Evolutionary conservation across 768 basidiomycete species (phyloP).

Genomic region (Chlorophyllum brunneum): DNA sequence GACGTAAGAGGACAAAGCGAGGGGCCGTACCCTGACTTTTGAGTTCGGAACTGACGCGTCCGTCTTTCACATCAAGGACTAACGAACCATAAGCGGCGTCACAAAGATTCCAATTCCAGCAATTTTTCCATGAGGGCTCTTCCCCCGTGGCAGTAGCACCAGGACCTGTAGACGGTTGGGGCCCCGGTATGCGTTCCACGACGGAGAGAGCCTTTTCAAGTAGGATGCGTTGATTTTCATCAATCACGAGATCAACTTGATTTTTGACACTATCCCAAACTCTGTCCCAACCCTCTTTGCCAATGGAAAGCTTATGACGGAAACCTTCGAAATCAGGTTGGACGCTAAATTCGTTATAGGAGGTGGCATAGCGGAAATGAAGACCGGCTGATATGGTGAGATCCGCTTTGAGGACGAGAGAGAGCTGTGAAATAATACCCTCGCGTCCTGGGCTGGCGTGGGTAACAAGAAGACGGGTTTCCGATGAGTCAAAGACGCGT

Average conservation of each 20-base stretch:
- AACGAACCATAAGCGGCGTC: constrained; percentile 93
- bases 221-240: constrained; percentile 82
- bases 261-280: constrained; percentile 94
- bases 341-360: constrained; percentile 96
- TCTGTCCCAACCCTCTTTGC: constrained; percentile 81
- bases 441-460: constrained; percentile 93
- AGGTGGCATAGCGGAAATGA: constrained; percentile 95
- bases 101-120: constrained; percentile 98
- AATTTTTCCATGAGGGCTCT: constrained; percentile 97
- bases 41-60: constrained; percentile 86
- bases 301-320: constrained; percentile 70
- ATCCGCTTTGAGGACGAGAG: constrained; percentile 89
- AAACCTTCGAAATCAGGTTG: constrained; percentile 88
- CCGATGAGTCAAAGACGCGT: constrained; percentile 86
- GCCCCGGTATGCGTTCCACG: constrained; percentile 71
- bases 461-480: constrained; percentile 90
- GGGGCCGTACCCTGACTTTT: constrained; percentile 76
- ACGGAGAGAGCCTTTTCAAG: constrained; percentile 88
- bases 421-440: constrained; percentile 87
- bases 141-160: constrained; percentile 59
- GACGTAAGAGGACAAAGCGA: background rate
- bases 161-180: constrained; percentile 40
- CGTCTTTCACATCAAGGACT: constrained; percentile 86
- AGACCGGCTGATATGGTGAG: constrained; percentile 91
- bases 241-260: constrained; percentile 89